phyloP scores from a whole-genome alignment of 805 yeast species.

The Saccharomyces mikatae region DNA sequence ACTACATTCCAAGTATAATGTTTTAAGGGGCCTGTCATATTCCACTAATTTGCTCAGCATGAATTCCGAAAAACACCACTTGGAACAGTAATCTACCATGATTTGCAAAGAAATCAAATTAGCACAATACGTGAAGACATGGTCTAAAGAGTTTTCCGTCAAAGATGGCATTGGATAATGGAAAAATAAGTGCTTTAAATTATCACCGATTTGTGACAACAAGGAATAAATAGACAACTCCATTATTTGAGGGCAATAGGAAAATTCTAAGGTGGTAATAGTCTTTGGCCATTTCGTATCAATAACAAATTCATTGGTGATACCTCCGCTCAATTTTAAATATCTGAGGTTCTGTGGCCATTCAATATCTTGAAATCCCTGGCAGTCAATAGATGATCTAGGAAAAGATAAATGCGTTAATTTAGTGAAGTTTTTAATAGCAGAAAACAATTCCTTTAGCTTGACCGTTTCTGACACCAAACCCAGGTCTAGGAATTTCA shows the following conservation, averaged over 20 bases:
- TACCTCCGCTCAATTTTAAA: constrained; percentile 80
- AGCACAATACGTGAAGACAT: constrained; percentile 70
- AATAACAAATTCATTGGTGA: constrained; percentile 69
- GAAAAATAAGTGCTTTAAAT: constrained; percentile 54
- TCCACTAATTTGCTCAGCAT: constrained; percentile 28
- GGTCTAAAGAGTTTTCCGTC: constrained; percentile 60
- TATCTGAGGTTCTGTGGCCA: constrained; percentile 81
- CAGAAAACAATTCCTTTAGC: constrained; percentile 65
- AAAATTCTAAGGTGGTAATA: constrained; percentile 63
- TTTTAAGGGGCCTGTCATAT: constrained; percentile 36
- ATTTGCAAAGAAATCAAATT: constrained; percentile 53
- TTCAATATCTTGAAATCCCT: constrained; percentile 33
- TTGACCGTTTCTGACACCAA: constrained; percentile 88
- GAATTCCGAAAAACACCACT: constrained; percentile 43
- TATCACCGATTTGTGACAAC: constrained; percentile 56
- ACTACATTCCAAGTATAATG: constrained; percentile 68
- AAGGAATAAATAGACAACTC: constrained; percentile 58
- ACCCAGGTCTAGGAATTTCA: constrained; percentile 66
- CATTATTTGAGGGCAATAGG: constrained; percentile 77
- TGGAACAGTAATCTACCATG: constrained; percentile 68
- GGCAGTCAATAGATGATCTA: constrained; percentile 71
- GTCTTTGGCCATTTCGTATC: constrained; percentile 66
- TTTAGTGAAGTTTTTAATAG: constrained; percentile 53
- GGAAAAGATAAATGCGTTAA: constrained; percentile 81
- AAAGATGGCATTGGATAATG: constrained; percentile 87